Evolutionary conservation across 768 basidiomycete genomes (phyloP), one percentile per base, ranked within the genome.

Genomic region (Lentinula sp.): DNA sequence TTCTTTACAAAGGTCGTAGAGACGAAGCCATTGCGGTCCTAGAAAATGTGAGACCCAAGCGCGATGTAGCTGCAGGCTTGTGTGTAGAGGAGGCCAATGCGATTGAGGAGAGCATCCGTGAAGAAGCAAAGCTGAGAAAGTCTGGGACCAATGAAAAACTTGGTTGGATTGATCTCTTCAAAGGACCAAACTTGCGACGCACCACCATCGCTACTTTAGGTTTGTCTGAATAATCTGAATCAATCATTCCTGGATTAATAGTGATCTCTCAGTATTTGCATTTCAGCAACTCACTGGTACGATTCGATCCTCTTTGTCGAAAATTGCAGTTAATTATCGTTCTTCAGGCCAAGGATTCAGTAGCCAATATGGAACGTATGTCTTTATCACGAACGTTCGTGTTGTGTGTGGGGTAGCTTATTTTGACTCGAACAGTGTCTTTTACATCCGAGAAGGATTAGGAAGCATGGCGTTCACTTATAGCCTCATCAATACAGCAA

Each of bases 341-440:
- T 7, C 15, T 59, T 21, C n/a, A 59, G 57, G 57, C 21, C 57
- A 59, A 37, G 57, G 45, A 46, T 59, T 59, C 37, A 48, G 45
- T 40, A 59, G 57, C 13, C 57, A 59, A 50, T 59, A 59, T 35
- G 57, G 57, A 49, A 59, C 57, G 57, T 59, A 59, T 31, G 57
- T 59, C 7, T 5, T 49, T 13, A 10, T 18, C 6, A 9, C 10
- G 28, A 31, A 31, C 11, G 13, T 18, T 46, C 57, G 34, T 28
- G 28, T 21, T 18, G 21, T 16, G 34, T 18, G 6, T 39, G 10
- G 10, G 21, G 4, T 3, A 8, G 21, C 13, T 45, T 23, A 37
- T 3, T 35, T 11, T 21, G n/a, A 4, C 13, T 32, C 18, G 3
- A 43, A 48, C 13, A 59, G 57, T 23, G 57, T 59, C n/a, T 59